phyloP scores from a whole-genome alignment of 768 basidiomycete species.

The Daedaleopsis sinensis region DNA sequence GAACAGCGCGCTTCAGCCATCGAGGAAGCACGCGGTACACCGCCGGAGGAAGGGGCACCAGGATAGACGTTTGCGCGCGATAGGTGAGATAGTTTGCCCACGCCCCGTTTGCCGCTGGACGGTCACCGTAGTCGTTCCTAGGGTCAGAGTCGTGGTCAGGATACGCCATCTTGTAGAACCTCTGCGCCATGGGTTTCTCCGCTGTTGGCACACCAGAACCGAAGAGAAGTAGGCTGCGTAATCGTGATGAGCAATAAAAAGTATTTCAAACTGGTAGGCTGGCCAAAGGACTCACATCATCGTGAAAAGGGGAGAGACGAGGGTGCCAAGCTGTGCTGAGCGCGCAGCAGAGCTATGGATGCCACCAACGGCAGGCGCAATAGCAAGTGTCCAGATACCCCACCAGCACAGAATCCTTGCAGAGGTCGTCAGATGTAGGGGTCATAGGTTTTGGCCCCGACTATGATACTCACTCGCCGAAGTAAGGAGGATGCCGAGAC shows the following conservation, averaged over 20 bases:
- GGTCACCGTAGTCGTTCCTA: constrained; percentile 21
- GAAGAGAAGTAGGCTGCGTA: constrained; percentile 58
- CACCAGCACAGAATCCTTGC: constrained; percentile 64
- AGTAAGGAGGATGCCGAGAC: constrained; percentile 71
- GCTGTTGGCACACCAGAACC: constrained; percentile 71
- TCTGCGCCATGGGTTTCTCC: constrained; percentile 65
- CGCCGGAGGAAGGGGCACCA: constrained; percentile 60
- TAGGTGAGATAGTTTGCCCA: constrained; percentile 62
- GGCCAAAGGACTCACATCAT: constrained; percentile 46
- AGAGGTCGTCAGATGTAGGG: neutral
- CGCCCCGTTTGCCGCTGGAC: constrained; percentile 29
- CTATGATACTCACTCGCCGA: constrained; percentile 57
- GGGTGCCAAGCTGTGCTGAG: constrained; percentile 60
- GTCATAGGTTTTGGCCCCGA: constrained; percentile 17
- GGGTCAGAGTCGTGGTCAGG: constrained; percentile 37
- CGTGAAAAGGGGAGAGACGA: constrained; percentile 68
- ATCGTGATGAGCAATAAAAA: neutral
- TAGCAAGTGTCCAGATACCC: constrained; percentile 63
- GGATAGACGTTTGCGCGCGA: constrained; percentile 56
- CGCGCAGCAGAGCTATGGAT: constrained; percentile 42
- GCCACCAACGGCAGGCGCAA: constrained; percentile 56
- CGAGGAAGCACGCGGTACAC: constrained; percentile 56
- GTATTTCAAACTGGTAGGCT: neutral
- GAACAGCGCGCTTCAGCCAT: constrained; percentile 53
- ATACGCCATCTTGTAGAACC: constrained; percentile 56